Evolutionary conservation across 441 rosid genomes (phyloP).

Genomic region (Erodium chrysanthum): DNA sequence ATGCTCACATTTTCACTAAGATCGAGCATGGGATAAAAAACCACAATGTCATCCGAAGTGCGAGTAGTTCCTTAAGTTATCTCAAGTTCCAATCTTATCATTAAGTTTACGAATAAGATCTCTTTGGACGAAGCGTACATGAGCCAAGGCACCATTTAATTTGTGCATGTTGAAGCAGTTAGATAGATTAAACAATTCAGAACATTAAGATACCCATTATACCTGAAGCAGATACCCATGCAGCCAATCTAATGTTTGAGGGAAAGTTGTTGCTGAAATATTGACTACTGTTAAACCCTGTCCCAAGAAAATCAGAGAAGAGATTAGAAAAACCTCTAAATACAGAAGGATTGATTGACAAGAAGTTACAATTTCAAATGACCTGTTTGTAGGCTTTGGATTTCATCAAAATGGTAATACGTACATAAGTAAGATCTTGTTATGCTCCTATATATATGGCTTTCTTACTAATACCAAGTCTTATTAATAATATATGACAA

Average conservation of each 20-base stretch:
- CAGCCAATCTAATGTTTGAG: constrained; percentile 65
- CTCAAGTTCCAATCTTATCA: background rate
- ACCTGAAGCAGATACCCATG: constrained; percentile 79
- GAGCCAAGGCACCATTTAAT: background rate
- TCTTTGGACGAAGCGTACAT: background rate
- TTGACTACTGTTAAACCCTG: constrained; percentile 59
- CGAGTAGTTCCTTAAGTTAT: too few species aligned
- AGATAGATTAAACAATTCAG: constrained; percentile 1
- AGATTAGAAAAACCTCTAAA: constrained; percentile 1
- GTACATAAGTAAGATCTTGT: background rate
- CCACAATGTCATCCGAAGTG: too few species aligned
- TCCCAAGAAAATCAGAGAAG: constrained; percentile 14
- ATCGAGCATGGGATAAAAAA: too few species aligned
- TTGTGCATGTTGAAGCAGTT: background rate
- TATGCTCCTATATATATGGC: too few species aligned
- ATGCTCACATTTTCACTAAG: too few species aligned
- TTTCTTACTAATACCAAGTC: background rate
- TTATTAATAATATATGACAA: background rate
- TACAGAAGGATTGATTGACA: background rate
- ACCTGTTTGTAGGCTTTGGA: background rate
- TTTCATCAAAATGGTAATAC: background rate
- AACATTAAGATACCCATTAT: constrained; percentile 8
- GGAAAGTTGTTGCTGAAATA: constrained; percentile 66
- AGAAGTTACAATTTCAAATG: background rate
- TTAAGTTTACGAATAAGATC: too few species aligned